Evolutionary conservation across 2,329 filamentous ascomycete species (phyloP).

Genomic region (Orbilia brochopaga): DNA sequence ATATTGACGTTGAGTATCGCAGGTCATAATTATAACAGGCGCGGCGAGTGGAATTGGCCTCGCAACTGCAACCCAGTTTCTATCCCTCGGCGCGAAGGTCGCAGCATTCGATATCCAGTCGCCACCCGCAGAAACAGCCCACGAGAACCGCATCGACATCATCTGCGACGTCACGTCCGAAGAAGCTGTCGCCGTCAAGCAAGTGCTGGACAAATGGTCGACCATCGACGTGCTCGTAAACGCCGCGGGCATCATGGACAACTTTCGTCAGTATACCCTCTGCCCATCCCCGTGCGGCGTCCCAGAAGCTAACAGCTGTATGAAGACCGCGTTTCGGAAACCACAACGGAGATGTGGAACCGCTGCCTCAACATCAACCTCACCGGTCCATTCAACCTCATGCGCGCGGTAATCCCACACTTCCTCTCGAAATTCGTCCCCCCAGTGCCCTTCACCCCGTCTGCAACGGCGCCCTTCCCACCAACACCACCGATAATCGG

Average conservation of each 20-base stretch:
- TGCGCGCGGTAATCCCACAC: conserved; percentile 24
- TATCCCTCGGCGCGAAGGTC: conserved; percentile 14
- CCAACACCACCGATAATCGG: conserved; percentile 10
- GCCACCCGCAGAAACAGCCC: conserved; percentile 2
- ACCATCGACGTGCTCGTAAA: conserved; percentile 22
- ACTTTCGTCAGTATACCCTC: conserved; percentile 8
- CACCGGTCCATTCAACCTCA: conserved; percentile 20
- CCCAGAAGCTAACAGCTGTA: no score
- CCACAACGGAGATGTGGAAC: conserved; percentile 12
- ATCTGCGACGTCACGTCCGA: conserved; percentile 17
- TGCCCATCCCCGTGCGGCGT: background rate
- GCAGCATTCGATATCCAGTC: conserved; percentile 13
- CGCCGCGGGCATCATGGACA: conserved; percentile 13
- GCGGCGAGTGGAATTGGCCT: conserved; percentile 18
- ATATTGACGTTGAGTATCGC: background rate
- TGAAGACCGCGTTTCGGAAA: conserved; percentile 15
- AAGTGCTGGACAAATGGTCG: conserved; percentile 15
- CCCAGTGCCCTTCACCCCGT: conserved; percentile 2
- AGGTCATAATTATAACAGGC: conserved; percentile 23
- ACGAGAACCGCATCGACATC: conserved; percentile 18
- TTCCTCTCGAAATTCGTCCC: conserved; percentile 10
- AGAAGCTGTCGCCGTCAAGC: conserved; percentile 13
- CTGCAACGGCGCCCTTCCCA: background rate
- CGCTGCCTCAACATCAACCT: conserved; percentile 19
- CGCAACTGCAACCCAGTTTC: conserved; percentile 16